Percentiles rank a stretch among this genome's conserved stretches.
These are phyloP conservation scores for Mucor irregularis DNA, from an alignment of 371 early-diverging fungal genomes.

Conservation along the genomic window DNA sequence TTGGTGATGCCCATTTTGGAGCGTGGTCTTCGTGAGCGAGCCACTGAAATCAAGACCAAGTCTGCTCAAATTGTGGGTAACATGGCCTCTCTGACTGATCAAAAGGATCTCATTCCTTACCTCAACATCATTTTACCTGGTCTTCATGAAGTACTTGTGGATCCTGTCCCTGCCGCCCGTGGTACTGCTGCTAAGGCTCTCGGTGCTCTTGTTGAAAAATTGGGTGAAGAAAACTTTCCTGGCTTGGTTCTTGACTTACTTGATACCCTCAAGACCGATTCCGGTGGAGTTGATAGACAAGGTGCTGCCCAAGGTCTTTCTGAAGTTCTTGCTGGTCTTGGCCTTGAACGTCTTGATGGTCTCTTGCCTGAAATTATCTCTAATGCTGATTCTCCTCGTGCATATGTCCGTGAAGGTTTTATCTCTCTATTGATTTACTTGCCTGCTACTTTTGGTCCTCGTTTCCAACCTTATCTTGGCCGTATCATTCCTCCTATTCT, in stretches of 20 bases:
- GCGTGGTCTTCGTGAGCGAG: constrained; percentile 90
- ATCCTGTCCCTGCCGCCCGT: constrained; percentile 96
- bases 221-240: constrained; percentile 94
- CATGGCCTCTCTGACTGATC: constrained; percentile 92
- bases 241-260: constrained; percentile 85
- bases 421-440: constrained; percentile 92
- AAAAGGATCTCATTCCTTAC: constrained; percentile 89
- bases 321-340: constrained; percentile 92
- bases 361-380: constrained; percentile 89
- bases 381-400: constrained; percentile 72
- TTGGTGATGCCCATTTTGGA: constrained; percentile 93
- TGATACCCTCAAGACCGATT: constrained; percentile 80
- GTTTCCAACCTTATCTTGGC: constrained; percentile 89
- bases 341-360: constrained; percentile 83
- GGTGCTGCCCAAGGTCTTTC: constrained; percentile 98
- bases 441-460: constrained; percentile 91
- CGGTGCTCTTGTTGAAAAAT: constrained; percentile 87
- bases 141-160: constrained; percentile 86
- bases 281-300: constrained; percentile 91
- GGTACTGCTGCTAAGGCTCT: constrained; percentile 93
- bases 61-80: constrained; percentile 97
- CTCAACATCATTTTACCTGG: constrained; percentile 73
- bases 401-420: constrained; percentile 95
- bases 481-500: constrained; percentile 87
- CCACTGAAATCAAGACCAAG: constrained; percentile 88